Conservation (phyloP, 495 filamentous ascomycete species). For the Hypoxylon lienhwacheense region DNA sequence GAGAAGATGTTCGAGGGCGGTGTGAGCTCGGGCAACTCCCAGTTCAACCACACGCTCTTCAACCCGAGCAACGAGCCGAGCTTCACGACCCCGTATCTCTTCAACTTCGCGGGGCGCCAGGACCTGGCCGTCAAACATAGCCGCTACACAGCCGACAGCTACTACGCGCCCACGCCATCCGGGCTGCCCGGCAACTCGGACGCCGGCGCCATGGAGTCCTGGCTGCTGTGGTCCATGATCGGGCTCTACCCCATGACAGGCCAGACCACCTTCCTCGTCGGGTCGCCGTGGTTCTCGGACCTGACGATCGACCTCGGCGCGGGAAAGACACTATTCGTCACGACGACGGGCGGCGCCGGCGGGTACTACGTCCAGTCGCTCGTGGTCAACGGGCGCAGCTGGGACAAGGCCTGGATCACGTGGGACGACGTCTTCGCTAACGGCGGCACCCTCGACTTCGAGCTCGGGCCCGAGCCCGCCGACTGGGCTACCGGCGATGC, state of each 20-base stretch:
- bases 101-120: conserved; percentile 66
- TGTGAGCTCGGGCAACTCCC: conserved; percentile 52
- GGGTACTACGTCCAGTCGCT: conserved; percentile 60
- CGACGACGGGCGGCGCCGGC: conserved; percentile 50
- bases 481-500: conserved; percentile 60
- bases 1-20: conserved; percentile 62
- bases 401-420: conserved; percentile 62
- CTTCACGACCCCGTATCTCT: conserved; percentile 71
- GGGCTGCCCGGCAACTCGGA: conserved; percentile 71
- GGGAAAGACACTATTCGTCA: conserved; percentile 59
- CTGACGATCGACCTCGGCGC: conserved; percentile 59
- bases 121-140: conserved; percentile 60
- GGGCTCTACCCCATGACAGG: conserved; percentile 68
- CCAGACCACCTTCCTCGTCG: conserved; percentile 66
- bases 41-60: conserved; percentile 61
- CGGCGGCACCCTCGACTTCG: conserved; percentile 65
- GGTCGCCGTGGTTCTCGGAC: conserved; percentile 63
- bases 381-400: conserved; percentile 52
- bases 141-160: conserved; percentile 55
- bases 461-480: conserved; percentile 54
- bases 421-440: conserved; percentile 66
- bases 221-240: conserved; percentile 71
- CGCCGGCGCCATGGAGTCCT: conserved; percentile 71
- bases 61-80: conserved; percentile 71
- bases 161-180: conserved; percentile 53